Base-by-base conservation (phyloP, 2,329 filamentous ascomycete genomes). In the Epichloe gansuensis region DNA sequence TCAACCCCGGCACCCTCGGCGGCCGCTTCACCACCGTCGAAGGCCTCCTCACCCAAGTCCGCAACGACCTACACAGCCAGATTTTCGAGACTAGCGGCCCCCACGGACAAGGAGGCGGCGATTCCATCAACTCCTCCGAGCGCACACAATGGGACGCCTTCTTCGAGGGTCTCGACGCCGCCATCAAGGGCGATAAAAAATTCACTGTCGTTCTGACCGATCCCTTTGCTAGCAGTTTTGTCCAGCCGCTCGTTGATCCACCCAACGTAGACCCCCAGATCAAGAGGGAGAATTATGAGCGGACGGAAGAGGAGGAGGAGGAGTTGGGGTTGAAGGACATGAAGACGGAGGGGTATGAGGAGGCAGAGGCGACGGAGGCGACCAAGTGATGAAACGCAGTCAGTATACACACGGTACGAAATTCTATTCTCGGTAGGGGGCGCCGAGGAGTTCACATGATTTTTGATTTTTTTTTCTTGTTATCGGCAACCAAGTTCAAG, bases 1-100 rank as follows among this genome's bases (percentile, higher is more conserved):
- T 97, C 57, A 89, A 95, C 68, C 89, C 91, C 0, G 93, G 93
- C 52, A 98, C 93, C 0, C 81, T 98, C 17, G 93, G 93, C 55
- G 93, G 93, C 17, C 84, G 93, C 53, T 98, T 98, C 74, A 98
- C 93, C 21, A 98, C 93, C 0, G 84, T 98, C 21, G 93, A 98
- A 68, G 93, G 93, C 55, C 80, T 97, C 21, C 75, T 97, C 51
- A 93, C 89, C 0, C 88, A 98, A 65, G 87, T 98, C 54, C 86
- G 90, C 56, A 84, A 93, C 64, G 91, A 98, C 67, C 77, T 98
- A 25, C 85, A 84, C 64, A 80, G 78, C 47, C 88, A 94, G 64
- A 95, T 97, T 56, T 98, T 95, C 68, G 81, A 94, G 60, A 71
- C 79, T 15, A 85, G 88, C 66, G 74, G 73, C 40, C 15, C 42